Base-by-base conservation (phyloP, 345 rosid genomes). In the Murraya koenigii region DNA sequence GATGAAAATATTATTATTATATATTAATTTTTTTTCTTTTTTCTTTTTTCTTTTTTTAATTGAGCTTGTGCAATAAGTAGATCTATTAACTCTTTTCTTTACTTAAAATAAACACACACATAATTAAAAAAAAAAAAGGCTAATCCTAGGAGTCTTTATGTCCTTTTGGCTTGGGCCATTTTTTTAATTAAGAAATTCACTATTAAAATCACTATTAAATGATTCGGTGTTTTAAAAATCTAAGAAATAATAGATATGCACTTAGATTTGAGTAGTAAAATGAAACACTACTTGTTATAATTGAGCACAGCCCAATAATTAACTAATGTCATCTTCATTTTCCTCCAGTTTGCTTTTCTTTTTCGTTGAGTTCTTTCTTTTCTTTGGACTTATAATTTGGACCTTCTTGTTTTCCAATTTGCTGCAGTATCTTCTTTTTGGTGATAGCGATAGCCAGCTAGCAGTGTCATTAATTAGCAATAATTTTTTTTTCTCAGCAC, bases 201-300 rank as follows among this genome's bases (percentile, higher is more conserved):
- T 7, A 20, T 19, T 22, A 44, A 75, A n/a, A n/a, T n/a, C n/a
- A n/a, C n/a, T n/a, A n/a, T n/a, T n/a, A n/a, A n/a, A n/a, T n/a
- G n/a, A n/a, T n/a, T n/a, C n/a, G n/a, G n/a, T n/a, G 22, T 44
- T 63, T 10, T 70, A 55, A 71, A 71, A 14, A 22, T 2, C 20
- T 71, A 71, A 55, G 26, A 33, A 62, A 30, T 44, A 32, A 65
- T 7, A 22, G 62, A 64, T n/a, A 64, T n/a, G 22, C 47, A 64
- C 64, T 8, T 17, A 14, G 19, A 19, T 60, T 75, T 64, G 71
- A 75, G 78, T 75, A 75, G 71, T 49, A 33, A 75, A 75, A 44
- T 75, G 25, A 64, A 75, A 75, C 78, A 75, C 71, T 65, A 49
- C 78, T 54, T 47, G 15, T 59, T 8, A 20, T 26, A 74, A 61